Base-by-base conservation (phyloP, 768 basidiomycete species). In the Grammothele lineata region DNA sequence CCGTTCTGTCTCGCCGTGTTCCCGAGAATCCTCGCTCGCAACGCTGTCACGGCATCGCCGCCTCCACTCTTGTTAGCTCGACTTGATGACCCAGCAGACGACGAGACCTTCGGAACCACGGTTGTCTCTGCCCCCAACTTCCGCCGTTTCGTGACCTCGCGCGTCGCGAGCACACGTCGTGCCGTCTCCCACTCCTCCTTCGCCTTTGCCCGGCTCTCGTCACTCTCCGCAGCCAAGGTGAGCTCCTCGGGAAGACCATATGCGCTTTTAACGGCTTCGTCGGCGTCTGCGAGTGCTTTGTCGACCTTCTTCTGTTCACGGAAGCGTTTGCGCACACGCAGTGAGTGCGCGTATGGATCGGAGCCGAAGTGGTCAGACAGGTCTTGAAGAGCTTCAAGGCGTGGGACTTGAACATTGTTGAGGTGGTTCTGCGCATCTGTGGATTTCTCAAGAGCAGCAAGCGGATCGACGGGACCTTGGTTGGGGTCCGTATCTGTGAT, bases 381-480 rank as follows among this genome's bases (percentile, higher is more conserved):
- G 22, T 75, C 69, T 57, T 91, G 83, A 24, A 99, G 71, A 1
- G 84, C 80, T 57, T 91, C 87, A 19, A 99, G 70, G 3, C 93
- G 85, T 4, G 91, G 87, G 35, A 81, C 77, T 53, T 85, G 85
- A 3, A 90, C 82, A 49, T 84, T 81, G 24, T 80, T 84, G 51
- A 83, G 70, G 51, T 78, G 72, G 37, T 82, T 79, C 59, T 92
- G 83, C 0, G 86, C 83, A 14, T 78, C 83, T 2, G 87, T 83
- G 3, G 86, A 85, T 69, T 97, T 96, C 62, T 98, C 96, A 5
- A 98, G 73, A 3, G 85, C 83, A 2, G 81, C 87, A 26, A 98
- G 80, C 0, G 96, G 89, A 63, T 98, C 95, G 0, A 73, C 73
- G n/a, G 82, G 76, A 1, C 71, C 69, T 1, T 75, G 69, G 17